Percentiles rank a stretch among this genome's conserved stretches.
phyloP scores from a whole-genome alignment of 345 rosid genomes.

The Streptanthus diversifolius region DNA sequence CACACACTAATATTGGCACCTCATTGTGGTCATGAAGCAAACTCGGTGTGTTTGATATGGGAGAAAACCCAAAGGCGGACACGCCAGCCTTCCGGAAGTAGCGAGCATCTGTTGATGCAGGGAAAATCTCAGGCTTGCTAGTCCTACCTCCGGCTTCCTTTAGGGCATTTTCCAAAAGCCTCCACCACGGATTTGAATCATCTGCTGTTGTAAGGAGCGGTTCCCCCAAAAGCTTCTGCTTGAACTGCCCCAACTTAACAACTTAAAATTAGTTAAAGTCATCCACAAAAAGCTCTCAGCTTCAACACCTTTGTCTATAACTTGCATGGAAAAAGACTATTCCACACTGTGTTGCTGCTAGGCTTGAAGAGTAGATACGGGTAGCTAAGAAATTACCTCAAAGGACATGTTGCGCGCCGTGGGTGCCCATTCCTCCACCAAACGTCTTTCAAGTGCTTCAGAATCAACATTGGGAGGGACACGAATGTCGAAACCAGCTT shows the following conservation, averaged over 20 bases:
- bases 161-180: slow-evolving; percentile 69
- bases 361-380: not conserved
- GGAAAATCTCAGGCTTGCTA: slow-evolving; percentile 79
- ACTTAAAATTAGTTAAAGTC: not conserved
- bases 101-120: slow-evolving; percentile 84
- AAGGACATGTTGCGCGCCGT: slow-evolving; percentile 81
- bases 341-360: not conserved
- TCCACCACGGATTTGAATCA: slow-evolving; percentile 89
- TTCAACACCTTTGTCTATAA: not conserved
- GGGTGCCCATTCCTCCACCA: slow-evolving; percentile 98
- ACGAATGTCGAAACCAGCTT: slow-evolving; percentile 93
- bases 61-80: slow-evolving; percentile 90
- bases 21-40: slow-evolving; percentile 94
- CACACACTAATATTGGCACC: slow-evolving; percentile 16
- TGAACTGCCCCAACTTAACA: slow-evolving; percentile 63
- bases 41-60: slow-evolving; percentile 82
- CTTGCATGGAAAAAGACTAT: not conserved
- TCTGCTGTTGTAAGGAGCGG: slow-evolving; percentile 59
- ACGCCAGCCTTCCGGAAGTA: slow-evolving; percentile 62
- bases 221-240: slow-evolving; percentile 62
- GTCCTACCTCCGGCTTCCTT: slow-evolving; percentile 66
- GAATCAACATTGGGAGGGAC: slow-evolving; percentile 70
- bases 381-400: slow-evolving; percentile 46
- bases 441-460: slow-evolving; percentile 72
- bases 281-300: not conserved